Base-by-base conservation (phyloP, 2,329 filamentous ascomycete genomes). In the Cladophialophora bantiana region DNA sequence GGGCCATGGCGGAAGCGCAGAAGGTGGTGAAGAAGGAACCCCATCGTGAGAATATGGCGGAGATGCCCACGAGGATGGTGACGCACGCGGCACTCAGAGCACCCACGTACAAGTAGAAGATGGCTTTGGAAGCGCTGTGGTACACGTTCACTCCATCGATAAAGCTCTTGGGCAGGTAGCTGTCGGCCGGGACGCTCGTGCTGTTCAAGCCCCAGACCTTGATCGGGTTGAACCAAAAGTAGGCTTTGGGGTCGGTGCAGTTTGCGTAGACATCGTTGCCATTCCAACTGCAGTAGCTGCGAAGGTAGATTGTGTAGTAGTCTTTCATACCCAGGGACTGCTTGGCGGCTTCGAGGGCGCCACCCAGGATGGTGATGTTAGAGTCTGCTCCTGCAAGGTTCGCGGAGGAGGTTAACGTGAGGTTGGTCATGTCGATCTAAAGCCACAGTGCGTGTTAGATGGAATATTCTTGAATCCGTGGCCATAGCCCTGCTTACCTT, bases 21-120 rank as follows among this genome's bases (percentile, higher is more conserved):
- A 98, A 81, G 78, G 90, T 96, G 52, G 92, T 96, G 66, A 93
- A 79, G 78, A 95, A 92, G 61, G 91, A 93, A 59, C 94, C 88
- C 81, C 87, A 89, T 71, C 93, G 88, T 68, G 89, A 93, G 86
- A 90, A 96, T 78, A 91, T 90, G 70, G 93, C 90, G 70, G 94
- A 89, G 75, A 96, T 82, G 68, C 94, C 94, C 55, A 96, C 81
- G 53, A 95, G 69, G 66, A 97, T 84, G 78, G 94, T 91, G 32
- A 89, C 79, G 50, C 83, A 85, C 6, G 94, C 91, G 18, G 88
- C 83, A 69, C 89, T 79, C 73, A 94, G 85, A 59, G 92, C 89
- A 69, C 93, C 84, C 72, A 93, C 84, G 78, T 93, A 97, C 70
- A 89, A 88, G 67, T 94, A 85, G 79, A 94, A 89, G 78, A 94